Evolutionary conservation across 2,329 filamentous ascomycete species (phyloP), one percentile per base, ranked within the genome.

Genomic region (Plectosphaerella cucumerina): DNA sequence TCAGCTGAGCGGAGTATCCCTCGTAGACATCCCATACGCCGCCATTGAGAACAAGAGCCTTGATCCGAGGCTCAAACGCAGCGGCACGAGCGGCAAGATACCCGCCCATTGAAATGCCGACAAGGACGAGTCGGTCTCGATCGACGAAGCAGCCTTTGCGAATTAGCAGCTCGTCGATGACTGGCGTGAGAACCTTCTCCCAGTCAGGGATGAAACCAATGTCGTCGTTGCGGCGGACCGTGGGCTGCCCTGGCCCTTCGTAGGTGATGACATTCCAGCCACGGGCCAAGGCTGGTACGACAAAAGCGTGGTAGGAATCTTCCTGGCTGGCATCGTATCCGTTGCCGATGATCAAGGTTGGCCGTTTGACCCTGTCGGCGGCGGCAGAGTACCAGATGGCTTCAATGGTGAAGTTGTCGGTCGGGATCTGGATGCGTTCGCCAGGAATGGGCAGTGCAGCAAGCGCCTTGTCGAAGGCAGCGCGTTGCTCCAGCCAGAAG

Each of bases 211-310:
- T 72, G 55, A 76, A 77, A 3, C 69, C 71, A 1, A 75, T 44
- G 3, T 63, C 57, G 35, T 77, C 70, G 0, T 68, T 51, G 1
- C 74, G 67, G 10, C 70, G 66, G 2, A 72, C 67, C 0, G 62
- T 68, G 3, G 66, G 64, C 54, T 77, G 74, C 0, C 74, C 74
- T 0, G 74, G 74, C 0, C 74, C 75, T 44, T 77, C 74, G 53
- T 73, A 78, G 0, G 69, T 69, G 10, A 76, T 63, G 26, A 65
- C 63, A 48, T 77, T 74, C 56, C 63, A 73, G 2, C 74, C 74
- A 1, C 73, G 65, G 18, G 65, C 63, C 2, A 74, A 52, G 1
- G 65, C 67, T 0, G 66, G 54, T 12, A 59, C 57, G 10, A 65
- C 71, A 20, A 66, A 58, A 3, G 58, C 44, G 49, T 76, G 72